These are phyloP conservation scores for Sphagnurus paluster DNA, from an alignment of 1,284 basidiomycete genomes.

Conservation along the genomic window DNA sequence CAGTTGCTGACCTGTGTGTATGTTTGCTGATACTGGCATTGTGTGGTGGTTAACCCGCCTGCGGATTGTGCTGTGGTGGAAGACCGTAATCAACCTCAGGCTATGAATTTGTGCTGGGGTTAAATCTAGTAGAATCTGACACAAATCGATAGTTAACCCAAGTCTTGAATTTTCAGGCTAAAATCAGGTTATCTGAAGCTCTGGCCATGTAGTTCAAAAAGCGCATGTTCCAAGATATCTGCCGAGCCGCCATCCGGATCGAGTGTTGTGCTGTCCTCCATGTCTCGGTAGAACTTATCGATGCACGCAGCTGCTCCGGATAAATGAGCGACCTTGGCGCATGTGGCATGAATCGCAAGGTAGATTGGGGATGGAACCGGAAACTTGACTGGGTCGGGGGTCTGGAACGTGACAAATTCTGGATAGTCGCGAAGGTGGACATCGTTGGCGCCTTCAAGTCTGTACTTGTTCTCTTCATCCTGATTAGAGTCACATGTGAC, in stretches of 20 bases:
- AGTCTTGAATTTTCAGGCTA: too few species aligned
- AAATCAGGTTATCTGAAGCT: too few species aligned
- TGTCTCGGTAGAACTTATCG: constrained; percentile 28
- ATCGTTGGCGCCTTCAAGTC: constrained; percentile 10
- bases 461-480: constrained; percentile 16
- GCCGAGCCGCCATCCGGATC: constrained; percentile 22
- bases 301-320: constrained; percentile 36
- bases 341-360: constrained; percentile 36
- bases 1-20: too few species aligned
- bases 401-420: constrained; percentile 23
- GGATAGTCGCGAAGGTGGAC: constrained; percentile 10
- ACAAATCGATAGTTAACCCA: too few species aligned
- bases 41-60: too few species aligned
- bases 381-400: constrained; percentile 19
- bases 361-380: constrained; percentile 24
- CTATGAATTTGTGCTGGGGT: too few species aligned
- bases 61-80: too few species aligned
- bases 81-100: too few species aligned
- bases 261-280: constrained; percentile 32
- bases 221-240: constrained; percentile 1
- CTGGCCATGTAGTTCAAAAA: too few species aligned
- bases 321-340: constrained; percentile 34
- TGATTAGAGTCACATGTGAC: background rate
- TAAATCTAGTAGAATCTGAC: too few species aligned
- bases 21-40: too few species aligned